Percentiles rank a stretch among this genome's conserved stretches.
phyloP scores from a whole-genome alignment of 495 filamentous ascomycete genomes.

The Penicillium tannophilum region DNA sequence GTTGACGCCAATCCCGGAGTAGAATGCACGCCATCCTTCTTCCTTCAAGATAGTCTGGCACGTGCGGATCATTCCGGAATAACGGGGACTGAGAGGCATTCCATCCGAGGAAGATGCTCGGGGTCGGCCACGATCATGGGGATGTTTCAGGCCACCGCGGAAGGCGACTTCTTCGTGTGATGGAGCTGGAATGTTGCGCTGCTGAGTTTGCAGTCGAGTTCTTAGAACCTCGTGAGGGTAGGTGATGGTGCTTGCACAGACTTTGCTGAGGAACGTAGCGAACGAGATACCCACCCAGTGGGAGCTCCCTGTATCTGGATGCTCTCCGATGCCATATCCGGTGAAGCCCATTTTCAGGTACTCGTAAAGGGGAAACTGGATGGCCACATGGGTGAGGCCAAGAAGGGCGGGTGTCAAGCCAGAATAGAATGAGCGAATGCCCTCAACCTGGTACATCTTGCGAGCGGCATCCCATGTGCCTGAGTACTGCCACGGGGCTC shows the following conservation, averaged over 20 bases:
- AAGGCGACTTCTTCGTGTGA: slow-evolving; percentile 62
- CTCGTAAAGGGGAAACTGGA: slow-evolving; percentile 97
- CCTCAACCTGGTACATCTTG: slow-evolving; percentile 93
- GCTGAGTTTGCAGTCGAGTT: slow-evolving; percentile 86
- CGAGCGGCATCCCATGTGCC: slow-evolving; percentile 85
- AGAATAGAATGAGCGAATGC: slow-evolving; percentile 89
- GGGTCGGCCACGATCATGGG: slow-evolving; percentile 45
- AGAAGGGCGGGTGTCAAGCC: slow-evolving; percentile 90
- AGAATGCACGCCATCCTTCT: slow-evolving; percentile 96
- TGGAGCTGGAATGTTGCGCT: slow-evolving; percentile 51
- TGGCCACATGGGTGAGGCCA: slow-evolving; percentile 91
- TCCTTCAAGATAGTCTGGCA: slow-evolving; percentile 81
- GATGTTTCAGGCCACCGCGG: slow-evolving; percentile 59
- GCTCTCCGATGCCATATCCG: slow-evolving; percentile 77
- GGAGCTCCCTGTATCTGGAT: slow-evolving; percentile 57
- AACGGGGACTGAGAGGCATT: slow-evolving; percentile 65
- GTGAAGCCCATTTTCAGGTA: slow-evolving; percentile 90
- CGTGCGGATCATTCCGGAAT: slow-evolving; percentile 79
- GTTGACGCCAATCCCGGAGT: slow-evolving; percentile 97
- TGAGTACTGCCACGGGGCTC: slow-evolving; percentile 85
- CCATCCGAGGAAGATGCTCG: slow-evolving; percentile 57
- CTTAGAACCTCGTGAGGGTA: slow-evolving; percentile 97
- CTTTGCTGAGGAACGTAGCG: slow-evolving; percentile 93
- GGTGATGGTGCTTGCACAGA: slow-evolving; percentile 91
- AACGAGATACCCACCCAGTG: slow-evolving; percentile 76